Base-by-base conservation (phyloP, 176 grass and related monocot genomes). In the Phoenix dactylifera region DNA sequence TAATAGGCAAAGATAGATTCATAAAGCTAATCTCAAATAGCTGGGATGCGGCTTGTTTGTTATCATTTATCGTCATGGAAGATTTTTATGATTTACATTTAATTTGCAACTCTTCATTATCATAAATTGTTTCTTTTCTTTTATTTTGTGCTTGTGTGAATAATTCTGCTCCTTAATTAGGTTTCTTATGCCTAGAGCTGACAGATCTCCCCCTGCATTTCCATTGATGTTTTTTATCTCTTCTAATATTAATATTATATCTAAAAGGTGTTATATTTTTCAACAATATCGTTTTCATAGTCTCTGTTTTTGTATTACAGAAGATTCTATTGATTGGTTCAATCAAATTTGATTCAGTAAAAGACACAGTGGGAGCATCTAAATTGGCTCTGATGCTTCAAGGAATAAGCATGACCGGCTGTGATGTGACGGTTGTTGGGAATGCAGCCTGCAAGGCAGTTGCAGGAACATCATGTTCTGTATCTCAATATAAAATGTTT, bases 271-370 rank as follows among this genome's bases (percentile, higher is more conserved):
- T 12, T 64, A 50, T 64, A 19, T 18, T 64, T 18, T 64, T 29
- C 44, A 22, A 19, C 18, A 39, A 12, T 44, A 29, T 39, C 26
- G 49, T 6, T 39, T 62, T 62, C 14, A 19, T 62, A 6, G 9
- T 50, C 51, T 69, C 15, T 55, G 17, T 67, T 79, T 72, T 25
- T 72, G 63, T 73, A 49, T 50, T 68, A 32, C 80, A 96, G 92
- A 90, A 90, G 74, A 73, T 90, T 75, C 50, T 96, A 65, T 90
- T 87, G 86, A 82, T 85, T 58, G 92, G 86, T 16, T 69, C 80
- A 60, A 72, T 81, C 69, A 63, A 75, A 52, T 84, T 70, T 58
- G 58, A 69, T 67, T 72, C 60, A 59, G 52, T 55, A 48, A 61
- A 84, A 74, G 25, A 69, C 62, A 85, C 68, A 57, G 52, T 55